phyloP scores from a whole-genome alignment of 768 basidiomycete genomes.

The Mycena epipterygia region DNA sequence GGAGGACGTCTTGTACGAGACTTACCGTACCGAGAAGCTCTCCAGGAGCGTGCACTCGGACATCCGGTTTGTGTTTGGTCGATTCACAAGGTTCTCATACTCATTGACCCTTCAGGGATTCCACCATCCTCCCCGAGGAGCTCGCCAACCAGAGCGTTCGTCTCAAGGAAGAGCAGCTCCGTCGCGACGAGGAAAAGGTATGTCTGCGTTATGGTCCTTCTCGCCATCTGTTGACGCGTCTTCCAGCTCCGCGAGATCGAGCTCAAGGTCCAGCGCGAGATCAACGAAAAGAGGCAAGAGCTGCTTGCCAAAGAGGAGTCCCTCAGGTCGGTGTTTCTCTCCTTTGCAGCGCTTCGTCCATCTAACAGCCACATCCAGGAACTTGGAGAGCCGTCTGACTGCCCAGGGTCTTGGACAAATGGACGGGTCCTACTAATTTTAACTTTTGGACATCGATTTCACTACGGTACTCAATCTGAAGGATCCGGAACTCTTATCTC shows the following conservation, averaged over 20 bases:
- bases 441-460: conserved; percentile 4
- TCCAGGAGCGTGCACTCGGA: conserved; percentile 76
- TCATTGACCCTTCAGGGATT: conserved; percentile 58
- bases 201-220: conserved; percentile 13
- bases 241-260: conserved; percentile 85
- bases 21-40: conserved; percentile 91
- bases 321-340: conserved; percentile 62
- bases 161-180: conserved; percentile 92
- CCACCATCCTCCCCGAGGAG: conserved; percentile 87
- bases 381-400: conserved; percentile 71
- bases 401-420: conserved; percentile 53
- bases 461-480: conserved; percentile 22
- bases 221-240: conserved; percentile 8
- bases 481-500: conserved; percentile 8
- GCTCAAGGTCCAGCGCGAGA: conserved; percentile 87
- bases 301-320: conserved; percentile 89
- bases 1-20: conserved; percentile 88
- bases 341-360: not conserved
- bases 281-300: conserved; percentile 90
- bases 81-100: too few species aligned
- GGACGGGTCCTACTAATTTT: conserved; percentile 31
- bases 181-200: conserved; percentile 89
- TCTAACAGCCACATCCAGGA: conserved; percentile 47
- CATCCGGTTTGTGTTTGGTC: conserved; percentile 60
- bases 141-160: conserved; percentile 88